phyloP scores from a whole-genome alignment of 139 green algal species.

The Tetraselmis striata region DNA sequence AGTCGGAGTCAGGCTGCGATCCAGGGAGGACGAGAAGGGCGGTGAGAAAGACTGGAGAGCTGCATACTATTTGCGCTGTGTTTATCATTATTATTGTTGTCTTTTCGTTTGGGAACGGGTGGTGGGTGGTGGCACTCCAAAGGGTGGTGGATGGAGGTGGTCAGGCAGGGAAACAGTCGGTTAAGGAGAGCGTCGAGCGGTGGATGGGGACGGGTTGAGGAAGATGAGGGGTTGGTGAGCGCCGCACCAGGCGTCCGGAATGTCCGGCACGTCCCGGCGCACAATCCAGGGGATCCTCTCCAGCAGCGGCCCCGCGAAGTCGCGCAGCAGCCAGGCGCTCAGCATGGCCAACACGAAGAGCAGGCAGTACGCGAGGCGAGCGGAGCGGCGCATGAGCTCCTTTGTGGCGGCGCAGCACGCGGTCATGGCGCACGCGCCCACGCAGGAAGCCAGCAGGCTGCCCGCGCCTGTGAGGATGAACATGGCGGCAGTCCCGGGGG shows the following conservation, averaged over 20 bases:
- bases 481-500: background rate
- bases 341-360: slow-evolving; percentile 88
- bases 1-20: no score
- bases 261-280: background rate
- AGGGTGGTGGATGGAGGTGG: no score
- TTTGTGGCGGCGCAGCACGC: slow-evolving; percentile 38
- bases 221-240: no score
- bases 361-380: slow-evolving; percentile 66
- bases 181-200: no score
- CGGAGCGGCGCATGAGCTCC: slow-evolving; percentile 50
- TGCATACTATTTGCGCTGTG: no score
- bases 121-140: no score
- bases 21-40: no score
- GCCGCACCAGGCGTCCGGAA: background rate
- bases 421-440: slow-evolving; percentile 37
- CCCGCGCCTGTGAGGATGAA: background rate
- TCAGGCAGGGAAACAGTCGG: no score
- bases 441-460: background rate
- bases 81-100: no score
- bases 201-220: no score
- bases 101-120: no score
- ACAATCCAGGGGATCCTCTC: slow-evolving; percentile 81
- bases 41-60: no score
- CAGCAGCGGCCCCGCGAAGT: slow-evolving; percentile 88
- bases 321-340: slow-evolving; percentile 77